A percentile compares a stretch with the other conserved stretches of the same genome.
Evolutionary conservation across 345 rosid species (phyloP).

Genomic region (Mangifera indica): DNA sequence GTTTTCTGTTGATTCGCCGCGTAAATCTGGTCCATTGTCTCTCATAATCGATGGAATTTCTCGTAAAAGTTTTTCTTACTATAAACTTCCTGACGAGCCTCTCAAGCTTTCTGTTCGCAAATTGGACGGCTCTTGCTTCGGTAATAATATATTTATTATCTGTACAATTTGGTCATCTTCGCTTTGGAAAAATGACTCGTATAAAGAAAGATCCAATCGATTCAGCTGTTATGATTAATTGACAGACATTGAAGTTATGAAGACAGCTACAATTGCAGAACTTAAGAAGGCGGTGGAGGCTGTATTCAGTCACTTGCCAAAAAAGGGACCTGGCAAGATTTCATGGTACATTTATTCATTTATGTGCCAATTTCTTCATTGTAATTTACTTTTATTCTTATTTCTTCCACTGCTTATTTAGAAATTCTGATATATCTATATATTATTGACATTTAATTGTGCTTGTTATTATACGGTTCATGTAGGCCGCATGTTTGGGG

Average conservation of each 20-base stretch:
- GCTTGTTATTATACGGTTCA: not conserved
- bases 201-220: not conserved
- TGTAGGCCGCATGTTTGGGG: constrained; percentile 89
- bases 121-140: constrained; percentile 78
- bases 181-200: too few relatives aligned
- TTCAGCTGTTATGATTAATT: not conserved
- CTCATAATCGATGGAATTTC: constrained; percentile 41
- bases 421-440: not conserved
- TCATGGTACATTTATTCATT: constrained; percentile 55
- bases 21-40: constrained; percentile 42
- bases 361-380: not conserved
- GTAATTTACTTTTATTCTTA: not conserved
- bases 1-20: constrained; percentile 24
- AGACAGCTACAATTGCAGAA: constrained; percentile 60
- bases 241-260: constrained; percentile 60
- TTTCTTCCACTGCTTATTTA: not conserved
- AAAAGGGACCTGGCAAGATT: constrained; percentile 59
- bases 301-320: constrained; percentile 61
- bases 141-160: constrained; percentile 28
- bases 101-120: constrained; percentile 73
- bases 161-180: not conserved
- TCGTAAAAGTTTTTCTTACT: constrained; percentile 42
- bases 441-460: not conserved
- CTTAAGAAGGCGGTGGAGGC: constrained; percentile 78
- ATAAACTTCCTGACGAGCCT: constrained; percentile 67